A percentile compares a stretch with the other conserved stretches of the same genome.
phyloP scores from a whole-genome alignment of 306 rosid species.

The Cucurbita argyrosperma region DNA sequence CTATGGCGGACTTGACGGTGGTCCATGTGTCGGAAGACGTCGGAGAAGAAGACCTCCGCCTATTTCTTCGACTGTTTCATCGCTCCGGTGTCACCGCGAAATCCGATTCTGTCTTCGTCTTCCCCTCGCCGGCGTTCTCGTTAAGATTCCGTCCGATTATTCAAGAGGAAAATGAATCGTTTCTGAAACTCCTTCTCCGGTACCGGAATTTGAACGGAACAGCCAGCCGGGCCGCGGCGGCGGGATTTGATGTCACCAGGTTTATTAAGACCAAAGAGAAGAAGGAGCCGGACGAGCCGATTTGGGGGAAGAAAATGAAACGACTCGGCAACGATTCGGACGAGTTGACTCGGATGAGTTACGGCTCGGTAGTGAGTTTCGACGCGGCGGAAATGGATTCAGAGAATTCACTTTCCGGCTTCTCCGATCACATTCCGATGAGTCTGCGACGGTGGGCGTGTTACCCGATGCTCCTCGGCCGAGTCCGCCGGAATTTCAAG shows the following conservation, averaged over 20 bases:
- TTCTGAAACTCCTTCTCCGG: constrained; percentile 24
- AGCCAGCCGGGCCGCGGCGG: constrained; percentile 3
- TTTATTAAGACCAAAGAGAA: constrained; percentile 20
- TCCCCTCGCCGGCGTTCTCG: constrained; percentile 17
- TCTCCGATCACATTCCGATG: constrained; percentile 43
- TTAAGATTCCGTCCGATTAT: constrained; percentile 24
- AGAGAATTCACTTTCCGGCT: constrained; percentile 78
- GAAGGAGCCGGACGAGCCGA: constrained; percentile 20
- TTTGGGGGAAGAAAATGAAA: constrained; percentile 44
- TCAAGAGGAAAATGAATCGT: constrained; percentile 37
- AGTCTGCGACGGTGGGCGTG: constrained; percentile 74
- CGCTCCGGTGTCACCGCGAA: constrained; percentile 50
- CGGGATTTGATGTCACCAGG: constrained; percentile 26
- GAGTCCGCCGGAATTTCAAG: constrained; percentile 57
- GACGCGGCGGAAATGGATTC: constrained; percentile 72
- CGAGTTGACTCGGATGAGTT: constrained; percentile 26
- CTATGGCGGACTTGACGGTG: constrained; percentile 63
- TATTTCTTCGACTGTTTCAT: constrained; percentile 53
- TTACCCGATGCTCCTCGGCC: constrained; percentile 76
- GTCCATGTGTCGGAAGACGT: constrained; percentile 50
- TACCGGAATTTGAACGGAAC: constrained; percentile 15
- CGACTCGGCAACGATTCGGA: constrained; percentile 6
- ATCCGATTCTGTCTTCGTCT: constrained; percentile 56
- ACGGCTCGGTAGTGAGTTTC: constrained; percentile 74
- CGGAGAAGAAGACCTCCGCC: constrained; percentile 31